Base-by-base conservation (phyloP, 2,329 filamentous ascomycete genomes). In the Leptographium radiaticola region DNA sequence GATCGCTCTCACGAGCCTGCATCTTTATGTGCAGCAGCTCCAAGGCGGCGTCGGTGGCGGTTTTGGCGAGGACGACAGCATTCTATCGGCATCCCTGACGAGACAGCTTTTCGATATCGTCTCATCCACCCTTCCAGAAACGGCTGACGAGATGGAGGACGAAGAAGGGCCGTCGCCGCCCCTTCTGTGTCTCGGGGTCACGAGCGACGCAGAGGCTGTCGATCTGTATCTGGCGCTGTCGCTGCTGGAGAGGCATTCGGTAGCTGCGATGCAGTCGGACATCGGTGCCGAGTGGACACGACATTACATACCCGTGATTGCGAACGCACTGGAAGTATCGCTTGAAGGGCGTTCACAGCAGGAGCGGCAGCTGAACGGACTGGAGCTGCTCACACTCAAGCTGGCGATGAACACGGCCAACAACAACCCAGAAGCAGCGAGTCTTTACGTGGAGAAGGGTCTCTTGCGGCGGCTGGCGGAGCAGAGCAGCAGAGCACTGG, bases 351-450 rank as follows among this genome's bases (percentile, higher is more conserved):
- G 56, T 42, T 63, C 74, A 34, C 60, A 59, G 34, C 64, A 59
- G n/a, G 64, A 67, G 11, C 53, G 34, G 6, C 53, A 42, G 15
- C 49, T 61, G 1, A 72, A 68, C 36, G 66, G 68, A 6, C 61
- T 74, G 9, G 70, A 72, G 49, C 70, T 65, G 36, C 66, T 81
- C 18, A 69, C 80, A 33, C 71, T 91, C 48, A 81, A 87, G 54
- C 75, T 96, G 5, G 83, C 87, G 39, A 77, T 95, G 58, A 95
- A 95, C 62, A 76, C 90, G 50, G 93, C 89, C 10, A 95, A 95
- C 70, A 87, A 89, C 60, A 86, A 87, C 57, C 69, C 77, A 0
- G 71, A 74, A 15, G 81, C 87, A 13, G 89, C 87, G 43, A 76
- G 80, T 34, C 71, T 79, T 4, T 89, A 95, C 61, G 77, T 84